Percentiles rank a stretch among this genome's conserved stretches.
Evolutionary conservation across 1,284 basidiomycete genomes (phyloP).

Genomic region (Irpex sp.): DNA sequence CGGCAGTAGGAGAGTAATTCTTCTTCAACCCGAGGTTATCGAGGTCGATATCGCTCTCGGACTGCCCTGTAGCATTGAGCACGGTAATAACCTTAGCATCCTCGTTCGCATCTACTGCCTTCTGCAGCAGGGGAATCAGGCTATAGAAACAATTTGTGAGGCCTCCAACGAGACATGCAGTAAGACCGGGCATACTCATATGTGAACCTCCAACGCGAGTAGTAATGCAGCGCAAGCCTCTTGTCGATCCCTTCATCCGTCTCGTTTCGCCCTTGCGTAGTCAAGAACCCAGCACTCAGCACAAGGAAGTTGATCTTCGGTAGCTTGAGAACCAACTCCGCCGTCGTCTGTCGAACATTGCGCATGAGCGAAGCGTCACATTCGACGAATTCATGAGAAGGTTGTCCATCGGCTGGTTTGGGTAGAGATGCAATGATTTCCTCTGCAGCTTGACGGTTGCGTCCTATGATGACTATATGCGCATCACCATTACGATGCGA

Average conservation of each 20-base stretch:
- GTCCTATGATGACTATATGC: slow-evolving; percentile 33
- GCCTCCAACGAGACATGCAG: not conserved
- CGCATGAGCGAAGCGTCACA: slow-evolving; percentile 35
- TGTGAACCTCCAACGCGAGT: slow-evolving; percentile 28
- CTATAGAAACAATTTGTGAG: not conserved
- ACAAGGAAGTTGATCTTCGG: slow-evolving; percentile 35
- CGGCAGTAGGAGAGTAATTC: slow-evolving; percentile 23
- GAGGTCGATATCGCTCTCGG: slow-evolving; percentile 23
- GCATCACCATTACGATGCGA: slow-evolving; percentile 29
- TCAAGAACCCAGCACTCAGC: slow-evolving; percentile 28
- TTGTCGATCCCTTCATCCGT: slow-evolving; percentile 27
- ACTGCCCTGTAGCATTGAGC: slow-evolving; percentile 14
- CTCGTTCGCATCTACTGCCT: slow-evolving; percentile 23
- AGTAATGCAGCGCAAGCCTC: slow-evolving; percentile 26
- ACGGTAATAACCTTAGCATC: slow-evolving; percentile 26
- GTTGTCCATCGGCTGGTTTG: slow-evolving; percentile 15
- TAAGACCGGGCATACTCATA: slow-evolving; percentile 15
- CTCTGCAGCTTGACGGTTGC: slow-evolving; percentile 32
- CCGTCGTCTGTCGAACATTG: slow-evolving; percentile 27
- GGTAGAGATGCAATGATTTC: slow-evolving; percentile 32
- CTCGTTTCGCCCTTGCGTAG: slow-evolving; percentile 25
- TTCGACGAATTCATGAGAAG: slow-evolving; percentile 31
- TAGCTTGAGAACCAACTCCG: slow-evolving; percentile 22
- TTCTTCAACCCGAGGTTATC: slow-evolving; percentile 31
- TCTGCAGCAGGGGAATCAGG: slow-evolving; percentile 22